Percentiles rank a stretch among this genome's conserved stretches.
These are phyloP conservation scores for Sarocladium brachiariae DNA, from an alignment of 2,329 filamentous ascomycete genomes.

Conservation along the genomic window DNA sequence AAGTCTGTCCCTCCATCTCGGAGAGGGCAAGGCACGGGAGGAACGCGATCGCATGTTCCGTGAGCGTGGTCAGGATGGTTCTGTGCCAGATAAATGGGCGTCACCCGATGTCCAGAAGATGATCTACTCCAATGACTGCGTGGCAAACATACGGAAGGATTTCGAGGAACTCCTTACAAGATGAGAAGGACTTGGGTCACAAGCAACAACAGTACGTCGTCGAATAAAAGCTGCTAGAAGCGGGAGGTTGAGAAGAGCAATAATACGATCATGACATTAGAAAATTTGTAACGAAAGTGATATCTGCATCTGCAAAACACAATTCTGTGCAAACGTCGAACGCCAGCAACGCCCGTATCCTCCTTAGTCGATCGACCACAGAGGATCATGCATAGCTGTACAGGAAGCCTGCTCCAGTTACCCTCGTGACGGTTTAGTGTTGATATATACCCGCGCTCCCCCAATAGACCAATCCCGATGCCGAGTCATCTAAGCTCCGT, in stretches of 20 bases:
- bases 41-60: conserved; percentile 50
- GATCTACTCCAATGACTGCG: conserved; percentile 58
- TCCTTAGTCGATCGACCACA: not conserved
- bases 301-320: not conserved
- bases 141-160: conserved; percentile 42
- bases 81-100: conserved; percentile 61
- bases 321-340: not conserved
- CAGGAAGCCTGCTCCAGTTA: not conserved
- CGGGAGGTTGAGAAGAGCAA: not conserved
- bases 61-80: conserved; percentile 39
- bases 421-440: no score
- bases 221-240: not conserved
- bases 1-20: conserved; percentile 46
- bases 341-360: conserved; percentile 8
- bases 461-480: no score
- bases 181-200: no score
- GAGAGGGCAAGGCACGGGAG: conserved; percentile 47
- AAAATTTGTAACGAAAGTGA: conserved; percentile 5
- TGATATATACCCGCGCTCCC: not conserved
- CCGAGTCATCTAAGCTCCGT: no score
- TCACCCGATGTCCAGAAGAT: conserved; percentile 60
- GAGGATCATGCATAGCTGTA: conserved; percentile 2
- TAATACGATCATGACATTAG: conserved; percentile 7
- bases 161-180: conserved; percentile 41
- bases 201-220: no score